Conservation (phyloP, 1,284 basidiomycete species). For the Leccinum pseudoinsigne region DNA sequence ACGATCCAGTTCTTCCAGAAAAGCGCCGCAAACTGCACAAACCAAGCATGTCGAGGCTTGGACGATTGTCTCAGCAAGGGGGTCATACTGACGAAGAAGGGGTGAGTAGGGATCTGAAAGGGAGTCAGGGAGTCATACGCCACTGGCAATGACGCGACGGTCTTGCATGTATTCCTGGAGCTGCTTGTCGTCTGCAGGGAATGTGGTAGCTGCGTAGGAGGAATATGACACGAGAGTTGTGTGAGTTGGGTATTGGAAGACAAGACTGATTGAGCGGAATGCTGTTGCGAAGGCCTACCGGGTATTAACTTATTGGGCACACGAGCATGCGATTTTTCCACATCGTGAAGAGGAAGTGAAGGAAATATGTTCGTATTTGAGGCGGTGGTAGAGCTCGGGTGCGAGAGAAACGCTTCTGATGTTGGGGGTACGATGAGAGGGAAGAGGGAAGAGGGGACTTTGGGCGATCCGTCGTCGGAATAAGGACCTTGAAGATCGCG, state of each 20-base stretch:
- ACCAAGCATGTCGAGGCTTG: slow-evolving; percentile 11
- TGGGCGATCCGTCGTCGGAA: slow-evolving; percentile 18
- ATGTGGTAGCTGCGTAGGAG: slow-evolving; percentile 51
- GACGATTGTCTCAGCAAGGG: slow-evolving; percentile 68
- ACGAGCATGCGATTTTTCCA: slow-evolving; percentile 11
- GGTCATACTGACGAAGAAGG: slow-evolving; percentile 72
- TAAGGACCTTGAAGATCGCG: slow-evolving; percentile 32
- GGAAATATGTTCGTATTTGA: slow-evolving; percentile 29
- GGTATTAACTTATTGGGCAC: slow-evolving; percentile 5
- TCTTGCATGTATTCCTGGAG: slow-evolving; percentile 74
- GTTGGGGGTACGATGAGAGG: slow-evolving; percentile 45
- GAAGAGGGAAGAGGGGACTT: slow-evolving; percentile 21
- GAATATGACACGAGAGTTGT: slow-evolving; percentile 20
- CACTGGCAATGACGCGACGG: slow-evolving; percentile 59
- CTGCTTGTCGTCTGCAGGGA: slow-evolving; percentile 60
- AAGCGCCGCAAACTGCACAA: slow-evolving; percentile 60
- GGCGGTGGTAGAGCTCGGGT: slow-evolving; percentile 21
- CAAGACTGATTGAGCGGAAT: slow-evolving; percentile 2
- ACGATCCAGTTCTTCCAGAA: slow-evolving; percentile 79
- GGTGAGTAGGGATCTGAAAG: background rate
- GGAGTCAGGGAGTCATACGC: slow-evolving; percentile 43
- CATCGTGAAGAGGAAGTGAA: slow-evolving; percentile 14
- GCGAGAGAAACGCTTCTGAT: slow-evolving; percentile 33
- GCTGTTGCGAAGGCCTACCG: slow-evolving; percentile 14
- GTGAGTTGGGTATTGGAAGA: slow-evolving; percentile 12